These are phyloP conservation scores for Tagetes erecta DNA, from an alignment of 129 eudicot species.

Conservation along the genomic window DNA sequence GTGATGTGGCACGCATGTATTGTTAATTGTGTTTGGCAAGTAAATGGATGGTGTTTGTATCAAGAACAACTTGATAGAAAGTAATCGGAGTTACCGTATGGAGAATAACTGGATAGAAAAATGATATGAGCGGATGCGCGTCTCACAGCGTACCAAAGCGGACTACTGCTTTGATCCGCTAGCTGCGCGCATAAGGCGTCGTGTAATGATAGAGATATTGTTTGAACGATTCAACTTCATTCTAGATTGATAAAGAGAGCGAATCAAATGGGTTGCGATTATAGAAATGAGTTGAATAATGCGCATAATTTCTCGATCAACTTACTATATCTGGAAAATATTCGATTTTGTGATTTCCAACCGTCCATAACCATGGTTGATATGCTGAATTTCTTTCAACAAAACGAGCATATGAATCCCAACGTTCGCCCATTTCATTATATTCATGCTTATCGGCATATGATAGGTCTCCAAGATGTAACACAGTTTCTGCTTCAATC, in stretches of 20 bases:
- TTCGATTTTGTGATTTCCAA: conserved; percentile 86
- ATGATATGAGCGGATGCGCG: conserved; percentile 84
- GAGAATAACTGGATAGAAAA: conserved; percentile 78
- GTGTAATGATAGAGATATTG: conserved; percentile 66
- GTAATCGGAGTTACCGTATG: conserved; percentile 51
- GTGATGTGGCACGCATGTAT: too few species aligned
- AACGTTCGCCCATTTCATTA: conserved; percentile 80
- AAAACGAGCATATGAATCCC: conserved; percentile 97
- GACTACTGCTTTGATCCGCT: conserved; percentile 52
- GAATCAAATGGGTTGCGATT: too few species aligned
- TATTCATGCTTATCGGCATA: conserved; percentile 77
- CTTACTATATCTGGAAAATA: conserved; percentile 75
- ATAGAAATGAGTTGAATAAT: too few species aligned
- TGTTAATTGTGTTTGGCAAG: too few species aligned
- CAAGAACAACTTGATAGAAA: not conserved
- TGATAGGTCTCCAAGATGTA: conserved; percentile 91
- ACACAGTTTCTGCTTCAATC: conserved; percentile 68
- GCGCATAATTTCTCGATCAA: not conserved
- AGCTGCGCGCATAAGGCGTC: conserved; percentile 58
- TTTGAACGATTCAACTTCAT: conserved; percentile 68
- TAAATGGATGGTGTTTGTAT: too few species aligned
- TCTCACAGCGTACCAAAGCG: conserved; percentile 80
- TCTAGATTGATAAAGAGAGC: conserved; percentile 29
- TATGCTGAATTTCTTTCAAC: conserved; percentile 70
- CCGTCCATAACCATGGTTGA: conserved; percentile 93